Evolutionary conservation across 352 stramenopile species (phyloP), one percentile per base, ranked within the genome.

Genomic region (Aphanomyces euteiches): DNA sequence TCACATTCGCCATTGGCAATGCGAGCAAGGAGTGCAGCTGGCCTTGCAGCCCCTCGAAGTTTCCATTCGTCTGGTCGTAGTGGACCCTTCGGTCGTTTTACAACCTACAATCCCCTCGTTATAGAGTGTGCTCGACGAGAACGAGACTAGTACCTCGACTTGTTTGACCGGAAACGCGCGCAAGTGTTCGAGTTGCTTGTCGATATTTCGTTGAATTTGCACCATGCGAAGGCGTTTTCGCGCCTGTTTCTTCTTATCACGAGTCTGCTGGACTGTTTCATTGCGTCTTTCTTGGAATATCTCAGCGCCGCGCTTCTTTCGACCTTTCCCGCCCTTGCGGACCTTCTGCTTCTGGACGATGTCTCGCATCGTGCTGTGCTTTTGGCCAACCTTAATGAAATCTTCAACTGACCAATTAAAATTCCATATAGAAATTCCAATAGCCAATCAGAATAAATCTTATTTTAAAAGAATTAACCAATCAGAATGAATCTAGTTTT

Each of bases 1-100:
- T 95, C 83, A 72, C 90, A 75, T 72, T 95, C 87, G n/a, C 87
- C 87, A 0, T 78, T 82, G 1, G 78, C 84, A 38, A 95, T 95
- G 50, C 81, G 83, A n/a, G 80, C 85, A 28, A 95, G 64, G 38
- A 95, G 63, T 19, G 84, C 85, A 0, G 84, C 84, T 0, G 85
- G 85, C 40, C 87, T 72, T 3, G 87, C 87, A 3, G 87, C 84
- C 3, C 87, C 87, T 41, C 88, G 92, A 12, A 95, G 78, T 56
- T 92, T 92, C 85, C 85, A 95, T 69, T 93, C 79, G 0, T 85
- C 79, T 7, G 73, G 77, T 4, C 73, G 74, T 43, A 79, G 80
- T 0, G 85, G 87, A 7, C 87, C 87, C 56, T 84, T 92, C 21
- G 75, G 74, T 17, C 78, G 74, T 13, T 77, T 70, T 6, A 61